Conservation (phyloP, 2,329 filamentous ascomycete species). For the Fusarium kyushuense region DNA sequence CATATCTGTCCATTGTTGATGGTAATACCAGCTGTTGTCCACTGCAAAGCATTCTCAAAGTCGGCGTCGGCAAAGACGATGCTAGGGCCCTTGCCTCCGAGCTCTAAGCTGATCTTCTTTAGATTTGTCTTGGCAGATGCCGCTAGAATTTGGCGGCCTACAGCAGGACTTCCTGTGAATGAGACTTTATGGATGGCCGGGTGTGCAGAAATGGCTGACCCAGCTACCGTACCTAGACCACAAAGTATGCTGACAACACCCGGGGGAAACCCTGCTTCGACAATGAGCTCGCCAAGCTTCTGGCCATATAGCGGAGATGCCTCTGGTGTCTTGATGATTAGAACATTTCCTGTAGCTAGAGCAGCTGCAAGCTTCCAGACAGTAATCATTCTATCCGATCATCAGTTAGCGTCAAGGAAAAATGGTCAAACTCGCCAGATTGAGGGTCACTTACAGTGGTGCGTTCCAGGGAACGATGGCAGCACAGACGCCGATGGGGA, state of each 20-base stretch:
- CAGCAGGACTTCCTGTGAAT: slow-evolving; percentile 78
- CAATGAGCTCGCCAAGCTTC: slow-evolving; percentile 73
- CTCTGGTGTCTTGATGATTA: slow-evolving; percentile 72
- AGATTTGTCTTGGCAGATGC: slow-evolving; percentile 77
- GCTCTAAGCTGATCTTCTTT: slow-evolving; percentile 81
- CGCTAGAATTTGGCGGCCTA: slow-evolving; percentile 77
- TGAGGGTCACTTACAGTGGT: slow-evolving; percentile 56
- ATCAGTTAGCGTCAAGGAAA: fast-evolving
- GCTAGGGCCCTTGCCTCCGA: slow-evolving; percentile 75
- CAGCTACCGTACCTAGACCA: slow-evolving; percentile 74
- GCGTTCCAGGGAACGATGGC: slow-evolving; percentile 82
- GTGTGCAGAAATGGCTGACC: slow-evolving; percentile 74
- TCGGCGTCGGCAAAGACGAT: slow-evolving; percentile 72
- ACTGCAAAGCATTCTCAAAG: slow-evolving; percentile 71
- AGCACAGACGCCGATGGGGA: slow-evolving; percentile 77
- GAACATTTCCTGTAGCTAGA: slow-evolving; percentile 70
- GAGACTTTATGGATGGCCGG: slow-evolving; percentile 76
- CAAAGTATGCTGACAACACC: slow-evolving; percentile 80
- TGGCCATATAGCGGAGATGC: slow-evolving; percentile 71
- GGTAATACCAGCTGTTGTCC: slow-evolving; percentile 55
- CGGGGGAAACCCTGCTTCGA: slow-evolving; percentile 78
- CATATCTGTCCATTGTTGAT: slow-evolving; percentile 70
- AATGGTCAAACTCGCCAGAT: too few species aligned
- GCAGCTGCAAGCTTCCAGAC: slow-evolving; percentile 73
- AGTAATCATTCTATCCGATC: slow-evolving; percentile 29